Evolutionary conservation across 2,329 filamentous ascomycete genomes (phyloP), one percentile per base, ranked within the genome.

Genomic region (Colletotrichum siamense): DNA sequence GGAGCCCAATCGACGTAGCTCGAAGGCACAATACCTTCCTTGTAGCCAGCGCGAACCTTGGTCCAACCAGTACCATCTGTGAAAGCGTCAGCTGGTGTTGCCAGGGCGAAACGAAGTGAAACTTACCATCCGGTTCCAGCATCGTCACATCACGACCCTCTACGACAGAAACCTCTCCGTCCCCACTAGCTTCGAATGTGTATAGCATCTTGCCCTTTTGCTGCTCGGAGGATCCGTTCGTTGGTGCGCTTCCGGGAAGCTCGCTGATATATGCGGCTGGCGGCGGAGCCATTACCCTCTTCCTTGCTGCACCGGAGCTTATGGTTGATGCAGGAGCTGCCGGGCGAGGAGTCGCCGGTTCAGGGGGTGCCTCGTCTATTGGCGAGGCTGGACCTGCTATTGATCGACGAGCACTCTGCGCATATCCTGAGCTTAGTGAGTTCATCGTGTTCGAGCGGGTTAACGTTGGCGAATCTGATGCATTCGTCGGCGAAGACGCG

Each of bases 1-100:
- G 87, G 84, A 30, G 89, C 85, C 12, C 94, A 83, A 80, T 99
- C 96, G 61, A 98, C 89, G 83, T 99, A 99, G 8, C 93, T 91
- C 8, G 96, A 91, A 2, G 97, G 97, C 1, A 99, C 96, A 30
- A 99, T 90, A 49, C 97, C 97, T 86, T 96, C 94, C 79, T 93
- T 92, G 79, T 90, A 91, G 22, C 94, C 94, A 39, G 91, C 90
- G 68, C 94, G 94, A 75, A 99, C 92, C 84, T 94, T 96, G 80
- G 95, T 91, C 97, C 97, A 99, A 57, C 97, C 97, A 55, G 94
- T 93, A 75, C 96, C 96, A 85, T 98, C 96, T 98, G 80, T 28
- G 12, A 5, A 22, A 5, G 52, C 71, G 61, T 76, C 65, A 78
- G 57, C 36, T 24, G 7, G 12, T 24, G 18, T 34, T 13, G 22